phyloP scores from a whole-genome alignment of 768 basidiomycete species.

The Pleurotus giganteus region DNA sequence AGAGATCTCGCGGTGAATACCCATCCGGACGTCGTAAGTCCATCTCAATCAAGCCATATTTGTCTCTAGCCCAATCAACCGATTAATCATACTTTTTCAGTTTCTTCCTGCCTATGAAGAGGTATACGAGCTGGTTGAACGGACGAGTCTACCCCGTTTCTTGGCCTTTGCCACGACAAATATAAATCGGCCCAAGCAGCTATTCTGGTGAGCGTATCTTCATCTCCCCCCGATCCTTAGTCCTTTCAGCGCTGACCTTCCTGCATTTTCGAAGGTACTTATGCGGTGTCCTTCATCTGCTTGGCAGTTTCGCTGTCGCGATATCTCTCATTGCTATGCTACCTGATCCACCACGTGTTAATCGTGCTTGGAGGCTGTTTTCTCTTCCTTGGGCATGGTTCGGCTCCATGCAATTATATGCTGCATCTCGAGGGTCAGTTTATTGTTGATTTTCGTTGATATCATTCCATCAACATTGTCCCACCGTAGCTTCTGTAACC shows the following conservation, averaged over 20 bases:
- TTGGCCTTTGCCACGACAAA: slow-evolving; percentile 29
- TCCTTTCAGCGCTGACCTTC: neutral
- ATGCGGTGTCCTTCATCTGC: slow-evolving; percentile 22
- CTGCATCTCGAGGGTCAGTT: slow-evolving; percentile 30
- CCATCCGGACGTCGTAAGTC: slow-evolving; percentile 35
- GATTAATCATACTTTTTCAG: slow-evolving; percentile 14
- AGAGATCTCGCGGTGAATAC: slow-evolving; percentile 24
- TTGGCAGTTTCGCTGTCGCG: slow-evolving; percentile 25
- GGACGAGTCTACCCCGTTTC: slow-evolving; percentile 28
- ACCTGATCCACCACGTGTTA: slow-evolving; percentile 19
- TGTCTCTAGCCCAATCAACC: neutral
- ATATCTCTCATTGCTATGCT: slow-evolving; percentile 25
- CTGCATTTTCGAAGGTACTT: slow-evolving; percentile 22
- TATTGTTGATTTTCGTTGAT: neutral
- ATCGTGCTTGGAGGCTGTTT: slow-evolving; percentile 31
- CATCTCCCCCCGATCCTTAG: neutral
- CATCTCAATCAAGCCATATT: neutral
- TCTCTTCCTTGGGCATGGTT: slow-evolving; percentile 25
- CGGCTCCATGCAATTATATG: slow-evolving; percentile 30
- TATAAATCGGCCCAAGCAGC: slow-evolving; percentile 33
- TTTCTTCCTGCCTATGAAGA: slow-evolving; percentile 33
- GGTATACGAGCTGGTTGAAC: slow-evolving; percentile 29
- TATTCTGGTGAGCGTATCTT: slow-evolving; percentile 26
- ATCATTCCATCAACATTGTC: neutral
- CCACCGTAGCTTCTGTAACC: slow-evolving; percentile 27